These are phyloP conservation scores for Pyrenophora seminiperda DNA, from an alignment of 2,329 filamentous ascomycete species.

Conservation along the genomic window DNA sequence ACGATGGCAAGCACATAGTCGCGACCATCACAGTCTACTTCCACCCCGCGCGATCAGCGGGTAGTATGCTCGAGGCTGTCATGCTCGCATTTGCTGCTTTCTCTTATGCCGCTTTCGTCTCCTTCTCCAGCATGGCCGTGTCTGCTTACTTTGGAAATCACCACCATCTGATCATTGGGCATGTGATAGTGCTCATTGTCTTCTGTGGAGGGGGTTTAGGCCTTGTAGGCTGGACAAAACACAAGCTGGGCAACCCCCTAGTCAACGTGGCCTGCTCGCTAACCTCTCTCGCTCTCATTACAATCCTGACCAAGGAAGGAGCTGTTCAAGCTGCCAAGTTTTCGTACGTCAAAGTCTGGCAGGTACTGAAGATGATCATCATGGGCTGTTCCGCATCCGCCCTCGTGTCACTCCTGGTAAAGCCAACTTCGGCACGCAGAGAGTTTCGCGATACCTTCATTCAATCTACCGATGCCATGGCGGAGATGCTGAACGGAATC, in stretches of 20 bases:
- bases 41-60: slow-evolving; percentile 82
- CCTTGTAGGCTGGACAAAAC: slow-evolving; percentile 86
- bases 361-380: slow-evolving; percentile 60
- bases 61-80: slow-evolving; percentile 87
- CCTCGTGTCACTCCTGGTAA: slow-evolving; percentile 67
- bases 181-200: slow-evolving; percentile 77
- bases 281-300: slow-evolving; percentile 86
- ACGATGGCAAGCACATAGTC: slow-evolving; percentile 92
- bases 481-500: slow-evolving; percentile 80
- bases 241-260: slow-evolving; percentile 75
- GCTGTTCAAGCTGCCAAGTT: slow-evolving; percentile 82
- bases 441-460: slow-evolving; percentile 76
- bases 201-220: slow-evolving; percentile 88
- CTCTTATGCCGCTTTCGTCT: slow-evolving; percentile 75
- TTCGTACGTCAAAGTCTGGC: slow-evolving; percentile 81
- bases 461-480: slow-evolving; percentile 73
- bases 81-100: slow-evolving; percentile 79
- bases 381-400: slow-evolving; percentile 63
- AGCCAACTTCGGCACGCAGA: slow-evolving; percentile 75
- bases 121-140: slow-evolving; percentile 85
- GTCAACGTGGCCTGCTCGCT: slow-evolving; percentile 82
- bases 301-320: slow-evolving; percentile 87
- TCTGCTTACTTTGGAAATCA: slow-evolving; percentile 76
- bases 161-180: slow-evolving; percentile 71
- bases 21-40: slow-evolving; percentile 95